A percentile compares a stretch with the other conserved stretches of the same genome.
phyloP scores from a whole-genome alignment of 1,139 yeast genomes.

The Debaryomyces coudertii region DNA sequence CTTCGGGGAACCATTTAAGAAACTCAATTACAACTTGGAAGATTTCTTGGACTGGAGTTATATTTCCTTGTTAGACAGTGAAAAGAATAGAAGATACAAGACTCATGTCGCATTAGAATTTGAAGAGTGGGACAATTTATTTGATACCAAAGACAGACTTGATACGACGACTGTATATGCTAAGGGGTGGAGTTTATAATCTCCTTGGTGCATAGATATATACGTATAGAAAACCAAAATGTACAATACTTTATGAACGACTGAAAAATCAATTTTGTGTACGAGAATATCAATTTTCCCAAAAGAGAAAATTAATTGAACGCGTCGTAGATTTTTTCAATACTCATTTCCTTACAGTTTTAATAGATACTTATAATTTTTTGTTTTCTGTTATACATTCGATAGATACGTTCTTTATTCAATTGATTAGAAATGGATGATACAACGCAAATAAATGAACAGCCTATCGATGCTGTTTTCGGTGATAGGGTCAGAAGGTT shows the following conservation, averaged over 20 bases:
- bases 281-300: constrained; percentile 21
- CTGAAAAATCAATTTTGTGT: not conserved
- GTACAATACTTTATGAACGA: not conserved
- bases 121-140: constrained; percentile 56
- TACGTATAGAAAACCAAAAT: constrained; percentile 6
- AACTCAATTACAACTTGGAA: constrained; percentile 84
- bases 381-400: constrained; percentile 10
- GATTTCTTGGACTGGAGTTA: constrained; percentile 95
- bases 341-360: constrained; percentile 1
- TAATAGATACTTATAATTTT: constrained; percentile 5
- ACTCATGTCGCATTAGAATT: constrained; percentile 79
- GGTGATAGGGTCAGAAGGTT: constrained; percentile 86
- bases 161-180: constrained; percentile 20
- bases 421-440: constrained; percentile 22
- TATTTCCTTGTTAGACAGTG: constrained; percentile 72
- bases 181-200: constrained; percentile 32
- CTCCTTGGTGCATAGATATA: not conserved
- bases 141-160: constrained; percentile 22
- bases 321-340: constrained; percentile 27
- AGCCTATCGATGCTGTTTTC: constrained; percentile 52
- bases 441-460: constrained; percentile 27
- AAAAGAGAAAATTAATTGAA: constrained; percentile 34
- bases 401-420: constrained; percentile 1
- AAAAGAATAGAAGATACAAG: constrained; percentile 67
- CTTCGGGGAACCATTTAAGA: constrained; percentile 86